These are phyloP conservation scores for Nissolia schottii DNA, from an alignment of 306 rosid species.

Conservation along the genomic window DNA sequence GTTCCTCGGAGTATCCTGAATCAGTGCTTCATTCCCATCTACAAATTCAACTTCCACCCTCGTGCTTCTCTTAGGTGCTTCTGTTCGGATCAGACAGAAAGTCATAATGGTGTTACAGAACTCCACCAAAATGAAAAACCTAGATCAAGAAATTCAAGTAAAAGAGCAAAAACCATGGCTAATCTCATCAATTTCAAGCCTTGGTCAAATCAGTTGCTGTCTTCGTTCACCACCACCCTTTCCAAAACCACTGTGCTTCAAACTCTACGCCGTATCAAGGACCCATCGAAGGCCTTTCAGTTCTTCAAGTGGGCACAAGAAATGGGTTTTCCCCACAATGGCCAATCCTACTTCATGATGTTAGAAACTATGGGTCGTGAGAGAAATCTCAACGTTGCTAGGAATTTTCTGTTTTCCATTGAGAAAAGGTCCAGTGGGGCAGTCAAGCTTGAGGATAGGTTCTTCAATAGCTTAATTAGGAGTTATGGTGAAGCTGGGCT, in stretches of 20 bases:
- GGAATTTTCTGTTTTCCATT: constrained; percentile 70
- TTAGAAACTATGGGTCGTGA: constrained; percentile 51
- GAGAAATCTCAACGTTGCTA: constrained; percentile 60
- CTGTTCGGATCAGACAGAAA: constrained; percentile 25
- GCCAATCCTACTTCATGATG: constrained; percentile 55
- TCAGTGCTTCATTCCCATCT: neutral
- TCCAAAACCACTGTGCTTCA: constrained; percentile 62
- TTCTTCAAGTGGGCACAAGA: constrained; percentile 63
- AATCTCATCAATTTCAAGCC: constrained; percentile 47
- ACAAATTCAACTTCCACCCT: neutral
- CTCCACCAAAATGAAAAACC: constrained; percentile 7
- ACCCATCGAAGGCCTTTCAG: constrained; percentile 46
- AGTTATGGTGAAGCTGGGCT: constrained; percentile 66
- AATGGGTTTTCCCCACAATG: constrained; percentile 56
- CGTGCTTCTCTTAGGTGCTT: constrained; percentile 36
- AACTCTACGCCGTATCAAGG: constrained; percentile 46
- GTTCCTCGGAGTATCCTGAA: constrained; percentile 9
- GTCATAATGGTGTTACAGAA: constrained; percentile 6
- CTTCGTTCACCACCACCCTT: constrained; percentile 41
- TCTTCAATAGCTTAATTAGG: constrained; percentile 73
- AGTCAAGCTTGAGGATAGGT: constrained; percentile 61
- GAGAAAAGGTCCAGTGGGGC: constrained; percentile 54
- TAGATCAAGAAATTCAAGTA: constrained; percentile 36
- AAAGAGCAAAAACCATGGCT: constrained; percentile 48
- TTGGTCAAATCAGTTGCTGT: constrained; percentile 47